Evolutionary conservation across 176 grass and related monocot species (phyloP).

Genomic region (Tuctoria greenei): DNA sequence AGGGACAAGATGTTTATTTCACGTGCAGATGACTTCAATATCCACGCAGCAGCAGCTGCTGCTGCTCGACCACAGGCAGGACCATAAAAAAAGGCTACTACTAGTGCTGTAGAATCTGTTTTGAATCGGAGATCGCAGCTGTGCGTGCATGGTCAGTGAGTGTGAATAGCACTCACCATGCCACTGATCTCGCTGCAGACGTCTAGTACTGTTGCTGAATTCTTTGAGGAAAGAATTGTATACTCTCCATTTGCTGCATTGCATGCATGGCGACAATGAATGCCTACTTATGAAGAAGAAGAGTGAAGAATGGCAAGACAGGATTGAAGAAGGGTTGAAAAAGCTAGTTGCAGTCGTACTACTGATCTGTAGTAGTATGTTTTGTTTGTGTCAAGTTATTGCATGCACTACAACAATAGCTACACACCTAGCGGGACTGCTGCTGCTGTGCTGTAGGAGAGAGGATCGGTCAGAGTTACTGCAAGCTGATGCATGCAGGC

Average conservation of each 20-base stretch:
- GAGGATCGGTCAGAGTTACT: constrained; percentile 41
- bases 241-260: not conserved
- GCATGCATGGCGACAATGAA: constrained; percentile 31
- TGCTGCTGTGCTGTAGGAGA: not conserved
- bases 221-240: constrained; percentile 41
- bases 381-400: constrained; percentile 49
- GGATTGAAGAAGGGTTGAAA: not conserved
- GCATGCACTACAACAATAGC: constrained; percentile 28
- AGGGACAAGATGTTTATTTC: constrained; percentile 69
- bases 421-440: not conserved
- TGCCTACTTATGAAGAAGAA: constrained; percentile 41
- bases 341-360: not conserved
- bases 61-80: not conserved
- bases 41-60: constrained; percentile 25
- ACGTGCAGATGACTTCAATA: constrained; percentile 51
- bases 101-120: constrained; percentile 15
- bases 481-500: constrained; percentile 11
- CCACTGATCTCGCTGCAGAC: constrained; percentile 20
- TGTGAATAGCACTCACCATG: constrained; percentile 38
- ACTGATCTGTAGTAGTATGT: not conserved
- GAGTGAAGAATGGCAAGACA: constrained; percentile 1
- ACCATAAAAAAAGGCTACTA: constrained; percentile 25
- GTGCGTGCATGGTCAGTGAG: constrained; percentile 43
- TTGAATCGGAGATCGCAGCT: constrained; percentile 48
- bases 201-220: constrained; percentile 31